A percentile compares a stretch with the other conserved stretches of the same genome.
Conservation (phyloP, 495 filamentous ascomycete genomes). For the Xylaria scruposa region DNA sequence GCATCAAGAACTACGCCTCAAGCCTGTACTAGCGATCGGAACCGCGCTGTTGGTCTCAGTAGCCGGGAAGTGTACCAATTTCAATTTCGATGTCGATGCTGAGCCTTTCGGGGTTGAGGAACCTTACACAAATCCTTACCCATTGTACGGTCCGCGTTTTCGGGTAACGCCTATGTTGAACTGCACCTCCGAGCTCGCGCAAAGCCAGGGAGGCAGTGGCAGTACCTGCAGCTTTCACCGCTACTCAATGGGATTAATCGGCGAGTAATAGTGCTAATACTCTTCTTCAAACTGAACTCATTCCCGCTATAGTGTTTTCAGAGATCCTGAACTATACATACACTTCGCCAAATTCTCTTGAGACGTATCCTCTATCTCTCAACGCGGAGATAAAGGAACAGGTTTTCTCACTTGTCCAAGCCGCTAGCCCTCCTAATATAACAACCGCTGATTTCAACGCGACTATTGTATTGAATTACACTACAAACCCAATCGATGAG, state of each 20-base stretch:
- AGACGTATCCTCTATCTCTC: neutral
- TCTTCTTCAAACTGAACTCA: neutral
- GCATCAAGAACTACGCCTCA: neutral
- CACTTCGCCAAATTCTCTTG: slow-evolving; percentile 1
- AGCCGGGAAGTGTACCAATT: slow-evolving; percentile 9
- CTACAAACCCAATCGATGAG: slow-evolving; percentile 10
- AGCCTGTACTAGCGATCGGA: slow-evolving; percentile 7
- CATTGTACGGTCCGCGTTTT: neutral
- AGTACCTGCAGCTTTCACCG: slow-evolving; percentile 12
- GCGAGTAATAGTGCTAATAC: neutral
- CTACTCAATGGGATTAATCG: slow-evolving; percentile 13
- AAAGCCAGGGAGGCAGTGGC: slow-evolving; percentile 14
- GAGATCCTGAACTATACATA: slow-evolving; percentile 11
- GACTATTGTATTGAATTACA: slow-evolving; percentile 14
- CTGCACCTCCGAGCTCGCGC: slow-evolving; percentile 8
- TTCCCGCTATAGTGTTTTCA: neutral
- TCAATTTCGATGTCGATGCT: slow-evolving; percentile 7
- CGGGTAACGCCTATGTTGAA: slow-evolving; percentile 10
- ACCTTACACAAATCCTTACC: slow-evolving; percentile 7
- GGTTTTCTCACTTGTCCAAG: slow-evolving; percentile 7
- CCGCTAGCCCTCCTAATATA: slow-evolving; percentile 12
- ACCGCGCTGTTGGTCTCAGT: slow-evolving; percentile 6
- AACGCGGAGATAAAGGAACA: neutral
- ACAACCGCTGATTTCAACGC: slow-evolving; percentile 7
- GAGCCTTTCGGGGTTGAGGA: slow-evolving; percentile 4